Percentiles rank a stretch among this genome's conserved stretches.
These are phyloP conservation scores for Darksidea phi DNA, from an alignment of 495 filamentous ascomycete genomes.

Conservation along the genomic window DNA sequence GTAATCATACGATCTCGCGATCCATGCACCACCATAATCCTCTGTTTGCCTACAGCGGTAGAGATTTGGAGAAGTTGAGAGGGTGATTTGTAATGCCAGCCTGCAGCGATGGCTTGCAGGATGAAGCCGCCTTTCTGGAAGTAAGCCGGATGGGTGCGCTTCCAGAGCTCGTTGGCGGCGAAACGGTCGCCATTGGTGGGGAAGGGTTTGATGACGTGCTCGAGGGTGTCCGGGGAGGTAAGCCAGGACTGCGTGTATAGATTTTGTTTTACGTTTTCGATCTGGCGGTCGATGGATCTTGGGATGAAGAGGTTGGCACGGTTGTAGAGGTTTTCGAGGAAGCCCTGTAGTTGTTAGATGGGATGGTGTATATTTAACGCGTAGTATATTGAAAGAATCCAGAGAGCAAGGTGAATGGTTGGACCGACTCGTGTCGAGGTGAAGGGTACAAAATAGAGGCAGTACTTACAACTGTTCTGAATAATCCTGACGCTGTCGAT, in stretches of 20 bases:
- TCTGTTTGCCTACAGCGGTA: slow-evolving; percentile 63
- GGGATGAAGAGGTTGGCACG: slow-evolving; percentile 67
- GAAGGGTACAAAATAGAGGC: background rate
- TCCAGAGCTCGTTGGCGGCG: slow-evolving; percentile 69
- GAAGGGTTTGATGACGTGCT: slow-evolving; percentile 52
- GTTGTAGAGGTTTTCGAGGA: slow-evolving; percentile 63
- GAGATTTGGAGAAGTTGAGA: slow-evolving; percentile 63
- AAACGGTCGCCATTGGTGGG: slow-evolving; percentile 75
- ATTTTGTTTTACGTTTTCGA: slow-evolving; percentile 54
- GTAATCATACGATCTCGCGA: slow-evolving; percentile 73
- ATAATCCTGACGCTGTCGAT: slow-evolving; percentile 69
- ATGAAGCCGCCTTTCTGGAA: slow-evolving; percentile 69
- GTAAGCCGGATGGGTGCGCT: slow-evolving; percentile 54
- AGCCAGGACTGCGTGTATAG: slow-evolving; percentile 66
- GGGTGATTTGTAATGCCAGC: slow-evolving; percentile 71
- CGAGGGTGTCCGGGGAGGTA: slow-evolving; percentile 57
- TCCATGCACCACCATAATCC: slow-evolving; percentile 67
- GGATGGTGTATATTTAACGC: background rate
- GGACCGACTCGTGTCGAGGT: slow-evolving; percentile 37
- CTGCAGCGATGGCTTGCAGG: slow-evolving; percentile 72
- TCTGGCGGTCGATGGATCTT: slow-evolving; percentile 59
- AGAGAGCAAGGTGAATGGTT: background rate
- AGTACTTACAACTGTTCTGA: slow-evolving; percentile 55
- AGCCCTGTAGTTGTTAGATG: slow-evolving; percentile 43
- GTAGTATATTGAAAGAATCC: background rate